Conservation (phyloP, 345 rosid genomes). For the Euphorbia pulcherrima region DNA sequence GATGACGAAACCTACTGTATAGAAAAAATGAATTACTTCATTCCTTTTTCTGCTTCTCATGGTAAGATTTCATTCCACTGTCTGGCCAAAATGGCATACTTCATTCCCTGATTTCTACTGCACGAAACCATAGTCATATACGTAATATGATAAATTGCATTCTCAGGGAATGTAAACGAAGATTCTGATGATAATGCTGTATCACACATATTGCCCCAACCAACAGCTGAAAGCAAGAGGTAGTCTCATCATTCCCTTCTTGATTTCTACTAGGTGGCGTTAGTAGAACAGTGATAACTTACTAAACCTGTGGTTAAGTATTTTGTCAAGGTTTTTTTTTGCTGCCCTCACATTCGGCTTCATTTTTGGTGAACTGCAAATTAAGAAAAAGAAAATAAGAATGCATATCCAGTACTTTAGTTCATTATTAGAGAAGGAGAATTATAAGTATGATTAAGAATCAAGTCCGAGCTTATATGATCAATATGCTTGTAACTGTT, state of each 20-base stretch:
- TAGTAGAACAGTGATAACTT: neutral
- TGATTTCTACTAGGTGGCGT: slow-evolving; percentile 1
- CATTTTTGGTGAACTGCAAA: neutral
- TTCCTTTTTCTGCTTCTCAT: slow-evolving; percentile 68
- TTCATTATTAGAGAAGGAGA: too few species aligned
- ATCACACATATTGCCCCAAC: slow-evolving; percentile 57
- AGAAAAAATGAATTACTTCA: slow-evolving; percentile 53
- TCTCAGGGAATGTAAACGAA: slow-evolving; percentile 54
- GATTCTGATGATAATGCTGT: slow-evolving; percentile 51
- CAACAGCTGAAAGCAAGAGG: slow-evolving; percentile 85
- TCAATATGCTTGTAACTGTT: neutral
- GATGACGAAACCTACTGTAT: slow-evolving; percentile 42
- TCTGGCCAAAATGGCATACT: too few species aligned
- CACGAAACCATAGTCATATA: neutral
- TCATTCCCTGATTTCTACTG: neutral
- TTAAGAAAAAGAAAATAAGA: slow-evolving; percentile 1
- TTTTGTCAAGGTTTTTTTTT: neutral
- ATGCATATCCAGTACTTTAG: too few species aligned
- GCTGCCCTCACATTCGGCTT: too few species aligned
- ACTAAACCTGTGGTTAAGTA: neutral
- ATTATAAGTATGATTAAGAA: neutral
- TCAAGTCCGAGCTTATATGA: neutral
- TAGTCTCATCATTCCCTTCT: slow-evolving; percentile 22
- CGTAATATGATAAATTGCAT: slow-evolving; percentile 6
- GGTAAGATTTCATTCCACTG: slow-evolving; percentile 37